Evolutionary conservation across 2,329 filamentous ascomycete genomes (phyloP).

Genomic region (Ustilaginoidea virens): DNA sequence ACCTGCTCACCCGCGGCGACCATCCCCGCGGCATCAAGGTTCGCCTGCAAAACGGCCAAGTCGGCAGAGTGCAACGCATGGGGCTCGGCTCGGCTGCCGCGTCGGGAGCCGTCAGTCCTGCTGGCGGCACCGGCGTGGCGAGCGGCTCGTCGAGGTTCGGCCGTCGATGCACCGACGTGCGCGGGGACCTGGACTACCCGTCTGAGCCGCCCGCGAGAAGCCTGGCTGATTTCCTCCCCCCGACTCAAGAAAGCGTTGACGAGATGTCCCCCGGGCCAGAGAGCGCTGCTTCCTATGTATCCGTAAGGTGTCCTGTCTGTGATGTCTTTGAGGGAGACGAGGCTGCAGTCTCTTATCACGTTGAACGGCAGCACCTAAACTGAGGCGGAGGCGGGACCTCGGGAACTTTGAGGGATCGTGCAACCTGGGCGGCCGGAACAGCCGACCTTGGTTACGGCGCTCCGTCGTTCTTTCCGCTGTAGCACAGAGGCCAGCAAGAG

Average conservation of each 20-base stretch:
- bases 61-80: conserved; percentile 59
- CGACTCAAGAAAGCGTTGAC: conserved; percentile 14
- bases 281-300: not conserved
- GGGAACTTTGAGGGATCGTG: not conserved
- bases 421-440: too few species aligned
- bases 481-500: too few species aligned
- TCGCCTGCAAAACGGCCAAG: conserved; percentile 51
- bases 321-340: conserved; percentile 52
- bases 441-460: too few species aligned
- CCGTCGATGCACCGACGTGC: conserved; percentile 18
- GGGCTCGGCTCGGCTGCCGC: conserved; percentile 8
- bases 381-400: conserved; percentile 1
- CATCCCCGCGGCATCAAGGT: conserved; percentile 72
- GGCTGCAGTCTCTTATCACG: conserved; percentile 50
- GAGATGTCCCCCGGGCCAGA: conserved; percentile 1
- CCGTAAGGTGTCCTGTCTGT: conserved; percentile 47
- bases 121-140: too few species aligned
- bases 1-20: conserved; percentile 56
- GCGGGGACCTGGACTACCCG: conserved; percentile 19
- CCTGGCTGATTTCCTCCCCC: conserved; percentile 32
- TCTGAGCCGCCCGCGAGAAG: conserved; percentile 23
- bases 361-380: conserved; percentile 25
- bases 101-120: conserved; percentile 2
- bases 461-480: too few species aligned
- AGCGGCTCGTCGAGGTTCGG: conserved; percentile 12